Base-by-base conservation (phyloP, 805 yeast genomes). In the Candida michaelii region DNA sequence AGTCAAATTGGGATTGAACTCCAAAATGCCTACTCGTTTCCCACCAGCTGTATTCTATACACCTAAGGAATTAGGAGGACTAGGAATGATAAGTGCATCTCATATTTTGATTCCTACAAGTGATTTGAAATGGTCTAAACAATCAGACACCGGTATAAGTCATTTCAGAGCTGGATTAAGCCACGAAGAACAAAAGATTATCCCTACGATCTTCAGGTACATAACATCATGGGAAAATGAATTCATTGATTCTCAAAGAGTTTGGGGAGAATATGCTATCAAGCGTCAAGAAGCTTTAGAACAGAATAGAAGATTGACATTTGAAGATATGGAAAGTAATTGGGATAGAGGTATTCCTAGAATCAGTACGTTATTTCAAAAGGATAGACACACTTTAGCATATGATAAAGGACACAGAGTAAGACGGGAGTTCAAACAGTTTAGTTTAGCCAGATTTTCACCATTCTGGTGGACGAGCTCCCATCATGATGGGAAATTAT, bases 31-130 rank as follows among this genome's bases (percentile, higher is more conserved):
- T 0, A 83, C 97, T 0, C 74, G 99, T 43, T 93, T 93, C 66
- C 99, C 99, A 3, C 99, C 99, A 0, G 97, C 97, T 3, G 99
- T 93, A 0, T 93, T 93, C 56, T 93, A 93, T 59, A 89, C 99
- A 0, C 99, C 99, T 0, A 91, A 90, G 53, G 99, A 93, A 60
- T 67, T 93, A 3, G 99, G 99, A 39, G 99, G 99, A 33, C 68
- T 93, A 33, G 99, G 99, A 18, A 93, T 93, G 99, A 69, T 93
- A 18, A 87, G 96, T 71, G 98, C 98, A 0, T 88, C 97, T 11
- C 99, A 93, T 60, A 88, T 93, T 38, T 70, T 93, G 48, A 93
- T 93, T 50, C 99, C 99, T 0, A 85, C 95, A 0, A 83, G 96
- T 5, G 99, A 93, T 61, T 66, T 91, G 47, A 74, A 84, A 41